Evolutionary conservation across 2,329 filamentous ascomycete genomes (phyloP), one percentile per base, ranked within the genome.

Genomic region (Pseudocercospora pini-densiflorae): DNA sequence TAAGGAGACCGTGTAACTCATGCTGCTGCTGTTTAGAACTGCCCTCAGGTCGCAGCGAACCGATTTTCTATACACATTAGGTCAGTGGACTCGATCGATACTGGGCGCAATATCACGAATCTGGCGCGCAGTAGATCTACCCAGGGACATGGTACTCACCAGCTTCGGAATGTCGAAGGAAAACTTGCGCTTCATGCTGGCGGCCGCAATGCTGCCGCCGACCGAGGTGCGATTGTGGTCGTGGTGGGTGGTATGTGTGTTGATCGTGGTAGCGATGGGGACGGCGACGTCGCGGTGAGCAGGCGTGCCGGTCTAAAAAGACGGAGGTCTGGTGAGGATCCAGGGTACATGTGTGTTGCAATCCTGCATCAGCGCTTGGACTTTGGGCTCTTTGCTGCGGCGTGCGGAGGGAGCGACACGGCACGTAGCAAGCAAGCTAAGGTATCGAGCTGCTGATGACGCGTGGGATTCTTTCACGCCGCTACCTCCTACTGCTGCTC

Each of bases 121-220:
- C 54, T 51, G 43, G 58, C 58, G 63, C 29, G 59, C 51, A 59
- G 51, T n/a, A 62, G 49, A 61, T 59, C 36, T 12, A 36, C 43
- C 16, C 23, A 23, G 40, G 60, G 47, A 51, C 45, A 43, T 47
- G 51, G 73, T 40, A 68, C 79, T 64, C 73, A 82, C 80, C 58
- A 81, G 75, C 59, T 79, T 79, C 64, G 79, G 77, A 63, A 66
- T 66, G 64, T 79, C 79, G 73, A 82, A 80, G 62, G 80, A 79
- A 68, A 83, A 82, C 71, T 82, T 82, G 59, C 79, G 77, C 73
- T 79, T 79, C 79, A 80, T 81, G 61, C 49, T 63, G 64, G 64
- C 62, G 33, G 64, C 57, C 61, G 59, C 31, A 33, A 31, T 29
- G 54, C 29, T 24, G 16, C 14, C 51, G 51, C 24, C 51, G 51